phyloP scores from a whole-genome alignment of 768 basidiomycete genomes.

The Hemileccinum rubropunctum region DNA sequence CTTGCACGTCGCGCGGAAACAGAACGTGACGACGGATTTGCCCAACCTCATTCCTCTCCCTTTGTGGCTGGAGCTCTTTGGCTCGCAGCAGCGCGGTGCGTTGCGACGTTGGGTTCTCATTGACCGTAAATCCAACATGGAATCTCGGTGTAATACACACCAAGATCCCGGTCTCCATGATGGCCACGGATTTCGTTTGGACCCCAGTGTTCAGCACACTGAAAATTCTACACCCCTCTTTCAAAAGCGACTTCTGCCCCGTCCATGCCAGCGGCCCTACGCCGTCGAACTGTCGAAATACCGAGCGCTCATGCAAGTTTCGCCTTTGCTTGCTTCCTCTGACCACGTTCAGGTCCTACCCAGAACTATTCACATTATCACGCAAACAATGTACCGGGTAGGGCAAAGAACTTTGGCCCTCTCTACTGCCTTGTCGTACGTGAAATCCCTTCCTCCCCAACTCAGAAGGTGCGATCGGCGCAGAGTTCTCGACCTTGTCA shows the following conservation, averaged over 20 bases:
- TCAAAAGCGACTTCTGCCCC: conserved; percentile 15
- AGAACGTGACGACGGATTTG: conserved; percentile 1
- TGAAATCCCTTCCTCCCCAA: conserved; percentile 45
- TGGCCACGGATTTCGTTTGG: too few species aligned
- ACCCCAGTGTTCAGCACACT: not conserved
- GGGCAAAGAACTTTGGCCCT: conserved; percentile 40
- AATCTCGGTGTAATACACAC: not conserved
- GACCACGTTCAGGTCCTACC: conserved; percentile 38
- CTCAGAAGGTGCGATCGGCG: conserved; percentile 35
- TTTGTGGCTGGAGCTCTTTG: conserved; percentile 64
- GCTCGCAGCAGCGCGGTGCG: conserved; percentile 38
- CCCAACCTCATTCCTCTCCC: conserved; percentile 36
- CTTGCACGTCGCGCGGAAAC: conserved; percentile 18
- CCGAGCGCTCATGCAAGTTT: conserved; percentile 40
- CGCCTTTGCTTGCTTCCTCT: conserved; percentile 36
- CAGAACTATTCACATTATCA: conserved; percentile 43
- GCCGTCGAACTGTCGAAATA: conserved; percentile 28
- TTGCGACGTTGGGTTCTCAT: conserved; percentile 19
- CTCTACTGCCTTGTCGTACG: conserved; percentile 46
- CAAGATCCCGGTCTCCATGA: too few species aligned
- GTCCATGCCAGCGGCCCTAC: conserved; percentile 9
- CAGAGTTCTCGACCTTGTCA: conserved; percentile 49
- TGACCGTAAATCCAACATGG: not conserved
- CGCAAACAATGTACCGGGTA: conserved; percentile 44
- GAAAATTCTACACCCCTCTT: not conserved